phyloP scores from a whole-genome alignment of 148 eudicot species.

The Rhododendron molle region DNA sequence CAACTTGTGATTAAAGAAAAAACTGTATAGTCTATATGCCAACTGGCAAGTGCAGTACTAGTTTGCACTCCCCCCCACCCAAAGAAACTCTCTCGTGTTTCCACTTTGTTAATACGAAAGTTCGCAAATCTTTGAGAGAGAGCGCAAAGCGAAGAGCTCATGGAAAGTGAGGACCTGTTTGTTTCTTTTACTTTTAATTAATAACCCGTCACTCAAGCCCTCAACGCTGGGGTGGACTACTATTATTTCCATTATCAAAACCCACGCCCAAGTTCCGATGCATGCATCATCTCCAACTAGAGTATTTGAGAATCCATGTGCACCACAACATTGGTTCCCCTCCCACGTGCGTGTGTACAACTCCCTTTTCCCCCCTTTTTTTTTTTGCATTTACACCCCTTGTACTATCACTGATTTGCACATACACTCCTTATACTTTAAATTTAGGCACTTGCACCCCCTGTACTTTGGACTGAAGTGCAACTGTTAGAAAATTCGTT shows the following conservation, averaged over 20 bases:
- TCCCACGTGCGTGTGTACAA: background rate
- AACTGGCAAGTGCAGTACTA: background rate
- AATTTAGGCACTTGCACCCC: too few relatives aligned
- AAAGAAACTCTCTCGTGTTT: conserved; percentile 7
- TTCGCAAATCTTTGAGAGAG: conserved; percentile 24
- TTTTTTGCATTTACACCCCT: too few relatives aligned
- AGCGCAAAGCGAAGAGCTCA: conserved; percentile 16
- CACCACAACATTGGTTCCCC: conserved; percentile 1
- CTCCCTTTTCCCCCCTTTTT: background rate
- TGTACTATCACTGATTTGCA: too few relatives aligned
- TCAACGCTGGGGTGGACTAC: background rate
- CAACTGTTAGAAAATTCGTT: too few relatives aligned
- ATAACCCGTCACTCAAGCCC: conserved; percentile 5
- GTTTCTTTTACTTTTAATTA: too few relatives aligned
- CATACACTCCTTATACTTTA: too few relatives aligned
- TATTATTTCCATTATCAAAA: background rate
- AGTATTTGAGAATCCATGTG: background rate
- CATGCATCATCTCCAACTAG: background rate
- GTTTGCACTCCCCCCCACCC: background rate
- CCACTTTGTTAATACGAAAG: conserved; percentile 8
- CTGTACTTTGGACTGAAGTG: too few relatives aligned
- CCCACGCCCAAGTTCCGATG: background rate
- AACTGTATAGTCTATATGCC: too few relatives aligned
- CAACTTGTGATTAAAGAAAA: too few relatives aligned
- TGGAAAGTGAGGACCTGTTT: conserved; percentile 4